Evolutionary conservation across 1,139 yeast species (phyloP).

Genomic region (Yamadazyma blattariae): DNA sequence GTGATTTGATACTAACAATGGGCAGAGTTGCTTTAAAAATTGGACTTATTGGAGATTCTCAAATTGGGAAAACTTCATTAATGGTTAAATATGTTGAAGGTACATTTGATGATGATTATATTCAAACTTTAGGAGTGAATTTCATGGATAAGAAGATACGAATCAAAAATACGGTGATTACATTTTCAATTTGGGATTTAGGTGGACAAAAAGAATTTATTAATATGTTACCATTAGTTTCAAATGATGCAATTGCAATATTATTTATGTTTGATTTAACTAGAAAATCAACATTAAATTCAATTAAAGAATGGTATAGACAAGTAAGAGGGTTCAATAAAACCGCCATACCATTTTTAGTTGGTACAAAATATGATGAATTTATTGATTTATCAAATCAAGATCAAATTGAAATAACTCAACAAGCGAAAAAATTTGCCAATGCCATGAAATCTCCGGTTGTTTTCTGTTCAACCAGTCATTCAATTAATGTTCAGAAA

Average conservation of each 20-base stretch:
- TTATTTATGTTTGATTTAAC: conserved; percentile 91
- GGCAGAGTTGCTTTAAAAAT: conserved; percentile 75
- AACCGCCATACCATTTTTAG: conserved; percentile 87
- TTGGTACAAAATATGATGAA: conserved; percentile 92
- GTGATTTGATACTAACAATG: conserved; percentile 9
- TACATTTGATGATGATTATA: conserved; percentile 86
- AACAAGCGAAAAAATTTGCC: conserved; percentile 84
- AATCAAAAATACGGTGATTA: conserved; percentile 83
- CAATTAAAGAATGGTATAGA: conserved; percentile 92
- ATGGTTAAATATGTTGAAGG: conserved; percentile 98
- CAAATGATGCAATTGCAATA: conserved; percentile 91
- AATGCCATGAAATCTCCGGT: conserved; percentile 89
- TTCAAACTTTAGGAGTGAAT: conserved; percentile 92
- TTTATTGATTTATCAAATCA: conserved; percentile 77
- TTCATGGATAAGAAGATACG: conserved; percentile 90
- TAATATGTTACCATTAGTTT: conserved; percentile 92
- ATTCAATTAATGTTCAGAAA: conserved; percentile 90
- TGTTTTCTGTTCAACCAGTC: conserved; percentile 88
- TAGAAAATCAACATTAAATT: conserved; percentile 78
- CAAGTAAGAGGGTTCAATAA: conserved; percentile 90
- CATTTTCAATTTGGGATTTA: conserved; percentile 92
- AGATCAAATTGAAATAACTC: conserved; percentile 84
- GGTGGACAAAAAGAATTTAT: conserved; percentile 97
- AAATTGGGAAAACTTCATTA: conserved; percentile 94
- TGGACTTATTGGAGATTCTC: conserved; percentile 95